Evolutionary conservation across 371 early-diverging fungal species (phyloP), one percentile per base, ranked within the genome.

Genomic region (Syncephalastrum racemosum): DNA sequence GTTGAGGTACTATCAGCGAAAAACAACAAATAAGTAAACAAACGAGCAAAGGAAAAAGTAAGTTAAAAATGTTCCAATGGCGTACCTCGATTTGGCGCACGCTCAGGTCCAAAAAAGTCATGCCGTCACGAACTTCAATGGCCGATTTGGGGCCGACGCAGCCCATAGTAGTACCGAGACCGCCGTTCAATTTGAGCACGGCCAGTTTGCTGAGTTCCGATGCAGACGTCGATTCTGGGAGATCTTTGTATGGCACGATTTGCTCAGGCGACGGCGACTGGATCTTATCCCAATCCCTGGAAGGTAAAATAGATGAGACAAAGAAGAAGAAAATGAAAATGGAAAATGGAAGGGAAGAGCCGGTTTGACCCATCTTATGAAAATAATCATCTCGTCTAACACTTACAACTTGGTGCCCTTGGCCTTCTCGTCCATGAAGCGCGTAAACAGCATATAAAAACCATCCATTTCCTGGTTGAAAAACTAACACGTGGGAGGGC

Each of bases 141-240:
- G 95, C 99, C 71, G 90, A 90, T 80, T 99, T 99, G 56, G 99
- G 99, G n/a, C 99, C 99, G 56, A 96, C 93, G 68, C 97, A 98
- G 27, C 99, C 99, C 99, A 99, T 99, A 47, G 99, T 96, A 23
- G 99, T 99, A 57, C 99, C 99, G 36, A 99, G 87, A 59, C 99
- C 99, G 70, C 99, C 99, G 68, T 99, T 99, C 50, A 99, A 85
- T 82, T 99, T 99, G 48, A 99, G 81, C 6, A 99, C 98, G 47
- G 98, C 99, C 12, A 99, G 84, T 73, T 99, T 99, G 60, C 77
- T 77, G 18, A 99, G 83, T 49, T 88, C 84, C 50, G 73, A 64
- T 13, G 80, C 71, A 16, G 71, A 64, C 20, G 80, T 63, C 45
- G 69, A 68, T 57, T 78, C 70, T 47, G 82, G 71, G 36, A 96